Conservation (phyloP, 2,329 filamentous ascomycete genomes). For the Colletotrichum zoysiae region DNA sequence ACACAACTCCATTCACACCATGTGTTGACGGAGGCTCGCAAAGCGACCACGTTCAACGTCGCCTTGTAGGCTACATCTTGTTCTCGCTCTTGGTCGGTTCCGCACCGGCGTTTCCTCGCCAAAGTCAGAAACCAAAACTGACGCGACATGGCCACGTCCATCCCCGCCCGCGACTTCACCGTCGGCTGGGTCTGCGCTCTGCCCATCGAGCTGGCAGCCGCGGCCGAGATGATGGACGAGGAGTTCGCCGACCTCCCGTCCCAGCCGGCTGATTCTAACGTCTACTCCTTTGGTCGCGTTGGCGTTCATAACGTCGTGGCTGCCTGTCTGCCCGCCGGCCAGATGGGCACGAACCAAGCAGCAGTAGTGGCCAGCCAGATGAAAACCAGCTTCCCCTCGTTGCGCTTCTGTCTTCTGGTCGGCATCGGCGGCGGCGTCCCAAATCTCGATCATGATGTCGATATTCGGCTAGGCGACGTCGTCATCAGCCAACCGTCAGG, state of each 20-base stretch:
- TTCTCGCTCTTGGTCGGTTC: no score
- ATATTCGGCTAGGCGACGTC: constrained; percentile 43
- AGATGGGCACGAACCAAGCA: constrained; percentile 34
- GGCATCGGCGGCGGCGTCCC: constrained; percentile 46
- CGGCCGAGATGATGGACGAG: neutral
- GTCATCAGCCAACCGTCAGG: constrained; percentile 33
- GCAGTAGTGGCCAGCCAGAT: constrained; percentile 46
- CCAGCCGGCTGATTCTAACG: neutral
- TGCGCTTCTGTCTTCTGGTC: constrained; percentile 40
- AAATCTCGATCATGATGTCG: constrained; percentile 25
- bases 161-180: neutral
- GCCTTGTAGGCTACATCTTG: no score
- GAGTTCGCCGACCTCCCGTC: neutral
- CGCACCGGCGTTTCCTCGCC: no score
- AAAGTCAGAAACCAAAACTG: no score
- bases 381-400: constrained; percentile 43
- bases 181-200: neutral
- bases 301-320: neutral
- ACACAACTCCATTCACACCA: no score
- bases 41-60: no score
- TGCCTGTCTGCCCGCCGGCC: neutral
- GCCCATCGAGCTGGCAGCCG: neutral
- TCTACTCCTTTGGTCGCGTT: neutral
- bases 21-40: no score
- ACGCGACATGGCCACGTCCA: no score